Evolutionary conservation across 208 protist genomes (phyloP), one percentile per base, ranked within the genome.

Genomic region (Trypanosoma theileri): DNA sequence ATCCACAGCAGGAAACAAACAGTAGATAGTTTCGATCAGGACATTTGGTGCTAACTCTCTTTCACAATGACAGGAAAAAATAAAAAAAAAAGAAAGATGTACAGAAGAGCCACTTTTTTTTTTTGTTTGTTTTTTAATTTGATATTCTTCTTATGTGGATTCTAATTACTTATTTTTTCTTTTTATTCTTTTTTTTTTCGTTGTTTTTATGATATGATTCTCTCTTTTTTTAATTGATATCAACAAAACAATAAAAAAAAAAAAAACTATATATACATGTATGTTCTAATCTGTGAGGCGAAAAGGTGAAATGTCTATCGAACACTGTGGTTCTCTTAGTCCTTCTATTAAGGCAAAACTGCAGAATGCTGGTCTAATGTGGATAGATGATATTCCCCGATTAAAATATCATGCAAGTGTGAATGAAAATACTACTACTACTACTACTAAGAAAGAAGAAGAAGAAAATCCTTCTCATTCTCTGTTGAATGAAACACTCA

Each of bases 261-360:
- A 19, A 14, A 19, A 21, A 16, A 56, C 10, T 21, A 26, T 22
- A 56, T 56, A 26, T 21, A 16, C 7, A 56, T 56, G 3, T n/a
- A n/a, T 48, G 16, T 48, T 45, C 6, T 45, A 14, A 48, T 48
- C 1, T n/a, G 2, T 48, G 28, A 35, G n/a, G 24, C 28, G 46
- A 13, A 24, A 60, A 42, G 22, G 17, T 16, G 16, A 22, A 54
- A 88, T 84, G 81, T 75, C 70, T 10, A 72, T 90, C 24, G 84
- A 90, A 62, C 66, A 79, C 58, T 85, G 78, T 41, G 46, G 21
- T 12, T 84, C 71, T 50, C 54, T 90, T n/a, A 48, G 54, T 13
- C 80, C 80, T 12, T 68, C 62, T 7, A 45, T 89, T 9, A 94
- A 92, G 64, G 81, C 86, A 19, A 92, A 89, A 61, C 55, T 92